A percentile compares a stretch with the other conserved stretches of the same genome.
phyloP scores from a whole-genome alignment of 140 eudicot genomes.

The Eryngium alpinum region DNA sequence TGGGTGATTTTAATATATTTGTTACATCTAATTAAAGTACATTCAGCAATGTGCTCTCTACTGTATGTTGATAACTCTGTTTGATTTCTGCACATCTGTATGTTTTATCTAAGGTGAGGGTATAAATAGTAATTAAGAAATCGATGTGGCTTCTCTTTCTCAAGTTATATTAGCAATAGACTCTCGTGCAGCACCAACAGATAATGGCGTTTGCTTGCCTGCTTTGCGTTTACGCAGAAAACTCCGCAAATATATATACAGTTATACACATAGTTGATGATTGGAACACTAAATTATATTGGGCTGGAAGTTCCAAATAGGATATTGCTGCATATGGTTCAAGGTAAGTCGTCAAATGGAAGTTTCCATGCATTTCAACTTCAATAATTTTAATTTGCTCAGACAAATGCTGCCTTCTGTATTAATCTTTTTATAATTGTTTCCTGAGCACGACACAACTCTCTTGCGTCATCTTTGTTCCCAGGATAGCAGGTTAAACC shows the following conservation, averaged over 20 bases:
- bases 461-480: neutral
- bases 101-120: neutral
- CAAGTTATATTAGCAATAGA: neutral
- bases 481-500: neutral
- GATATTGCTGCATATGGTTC: neutral
- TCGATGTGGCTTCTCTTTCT: neutral
- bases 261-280: constrained; percentile 46
- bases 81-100: neutral
- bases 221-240: constrained; percentile 41
- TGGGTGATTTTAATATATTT: too few relatives aligned
- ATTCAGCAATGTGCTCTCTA: neutral
- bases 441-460: neutral
- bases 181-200: neutral
- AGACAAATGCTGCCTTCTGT: neutral
- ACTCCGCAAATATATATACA: constrained; percentile 68
- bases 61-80: neutral
- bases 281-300: constrained; percentile 24
- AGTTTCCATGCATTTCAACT: neutral
- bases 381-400: neutral
- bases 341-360: neutral
- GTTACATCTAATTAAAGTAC: too few relatives aligned
- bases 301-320: constrained; percentile 47
- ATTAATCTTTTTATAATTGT: too few relatives aligned
- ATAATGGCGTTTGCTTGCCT: neutral
- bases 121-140: too few relatives aligned